phyloP scores from a whole-genome alignment of 1,139 yeast genomes.

The Geotrichum aggregatum region DNA sequence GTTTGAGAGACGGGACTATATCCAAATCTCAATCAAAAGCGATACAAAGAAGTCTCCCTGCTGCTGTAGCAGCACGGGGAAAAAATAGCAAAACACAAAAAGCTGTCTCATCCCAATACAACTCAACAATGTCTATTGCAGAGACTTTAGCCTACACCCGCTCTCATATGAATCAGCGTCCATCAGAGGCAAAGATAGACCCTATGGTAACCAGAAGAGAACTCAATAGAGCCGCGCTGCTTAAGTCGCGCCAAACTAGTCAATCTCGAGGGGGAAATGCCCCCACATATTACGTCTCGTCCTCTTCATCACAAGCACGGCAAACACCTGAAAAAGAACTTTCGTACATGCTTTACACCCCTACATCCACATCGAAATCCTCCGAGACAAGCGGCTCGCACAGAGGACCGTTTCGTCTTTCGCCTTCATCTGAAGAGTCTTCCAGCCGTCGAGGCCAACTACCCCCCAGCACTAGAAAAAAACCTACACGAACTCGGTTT shows the following conservation, averaged over 20 bases:
- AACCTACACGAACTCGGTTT: conserved; percentile 15
- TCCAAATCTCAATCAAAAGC: conserved; percentile 1
- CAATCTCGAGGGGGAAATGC: conserved; percentile 28
- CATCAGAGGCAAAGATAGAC: conserved; percentile 28
- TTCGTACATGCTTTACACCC: conserved; percentile 11
- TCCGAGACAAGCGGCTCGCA: not conserved
- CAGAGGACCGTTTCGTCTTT: not conserved
- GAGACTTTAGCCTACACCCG: conserved; percentile 60
- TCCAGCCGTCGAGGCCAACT: conserved; percentile 2
- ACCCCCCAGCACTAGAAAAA: conserved; percentile 5
- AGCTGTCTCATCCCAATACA: conserved; percentile 30
- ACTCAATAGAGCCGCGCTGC: conserved; percentile 11
- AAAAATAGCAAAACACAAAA: not conserved
- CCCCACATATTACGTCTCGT: conserved; percentile 14
- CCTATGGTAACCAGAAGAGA: conserved; percentile 31
- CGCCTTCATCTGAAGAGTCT: not conserved
- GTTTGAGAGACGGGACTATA: conserved; percentile 1
- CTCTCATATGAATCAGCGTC: conserved; percentile 35
- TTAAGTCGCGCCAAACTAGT: conserved; percentile 12
- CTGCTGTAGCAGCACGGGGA: conserved; percentile 7
- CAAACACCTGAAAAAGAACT: conserved; percentile 3
- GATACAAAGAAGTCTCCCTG: not conserved
- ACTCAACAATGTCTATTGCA: conserved; percentile 51
- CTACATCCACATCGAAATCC: conserved; percentile 5
- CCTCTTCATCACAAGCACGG: not conserved